Evolutionary conservation across 345 rosid genomes (phyloP), one percentile per base, ranked within the genome.

Genomic region (Lepidium sativum): DNA sequence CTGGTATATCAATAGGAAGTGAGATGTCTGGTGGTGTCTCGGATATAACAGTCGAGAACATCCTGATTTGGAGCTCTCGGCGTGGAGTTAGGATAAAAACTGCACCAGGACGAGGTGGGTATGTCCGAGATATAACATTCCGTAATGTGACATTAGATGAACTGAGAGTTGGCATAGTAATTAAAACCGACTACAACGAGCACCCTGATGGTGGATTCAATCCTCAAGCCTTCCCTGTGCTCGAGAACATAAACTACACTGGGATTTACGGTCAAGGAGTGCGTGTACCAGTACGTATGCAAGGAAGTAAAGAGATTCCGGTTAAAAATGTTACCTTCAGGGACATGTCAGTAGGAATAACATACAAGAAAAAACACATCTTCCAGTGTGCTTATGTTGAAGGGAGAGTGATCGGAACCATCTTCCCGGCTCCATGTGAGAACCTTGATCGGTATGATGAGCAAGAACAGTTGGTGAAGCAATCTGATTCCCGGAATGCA

Each of bases 21-120:
- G 99, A 94, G 85, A 94, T 94, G 97, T 94, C 97, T 15, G 99
- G 99, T 43, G 99, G 99, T 18, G 96, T 94, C 51, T 87, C 90
- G 21, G 86, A 90, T 48, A 81, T 94, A 54, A 94, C 88, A 0
- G 80, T 94, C 32, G 92, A 94, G 69, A 94, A 90, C 71, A 34
- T 94, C 72, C 80, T 82, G 9, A 85, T 92, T 0, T 89, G 98
- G 98, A 84, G 81, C 77, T 92, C 98, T 3, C 68, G 98, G 58
- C 97, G 97, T 34, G 98, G 87, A 1, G 92, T 92, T 63, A 82
- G 98, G 72, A 92, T 92, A 68, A 92, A 92, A 80, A 92, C 98
- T 10, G 98, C 98, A 42, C 80, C 90, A 2, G 98, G 98, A 79
- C 81, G 96, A 73, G 98, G 98, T 1, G 96, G 88, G 16, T 89